Evolutionary conservation across 352 stramenopile genomes (phyloP).

Genomic region (Halophytophthora batemanensis): DNA sequence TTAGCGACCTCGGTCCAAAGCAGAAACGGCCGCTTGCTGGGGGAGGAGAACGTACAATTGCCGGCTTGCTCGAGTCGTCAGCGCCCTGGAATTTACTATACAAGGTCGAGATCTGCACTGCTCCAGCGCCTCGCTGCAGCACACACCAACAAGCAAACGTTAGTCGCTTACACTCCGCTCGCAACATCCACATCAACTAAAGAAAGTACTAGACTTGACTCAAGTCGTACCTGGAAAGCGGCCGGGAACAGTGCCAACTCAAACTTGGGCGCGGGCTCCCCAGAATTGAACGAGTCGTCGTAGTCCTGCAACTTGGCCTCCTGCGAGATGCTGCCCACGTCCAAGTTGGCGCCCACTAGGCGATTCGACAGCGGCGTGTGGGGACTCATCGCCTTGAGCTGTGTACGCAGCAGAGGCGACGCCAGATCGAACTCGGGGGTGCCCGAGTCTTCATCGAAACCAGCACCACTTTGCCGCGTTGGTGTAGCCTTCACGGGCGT

Average conservation of each 20-base stretch:
- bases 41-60: slow-evolving; percentile 47
- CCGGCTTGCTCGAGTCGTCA: slow-evolving; percentile 39
- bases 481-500: slow-evolving; percentile 14
- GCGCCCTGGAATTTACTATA: slow-evolving; percentile 82
- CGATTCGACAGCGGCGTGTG: slow-evolving; percentile 84
- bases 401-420: slow-evolving; percentile 75
- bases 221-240: slow-evolving; percentile 61
- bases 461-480: slow-evolving; percentile 22
- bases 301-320: slow-evolving; percentile 64
- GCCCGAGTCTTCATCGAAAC: slow-evolving; percentile 54
- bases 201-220: not conserved
- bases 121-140: slow-evolving; percentile 66
- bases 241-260: slow-evolving; percentile 65
- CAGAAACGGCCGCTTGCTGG: slow-evolving; percentile 7
- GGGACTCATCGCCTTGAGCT: slow-evolving; percentile 81
- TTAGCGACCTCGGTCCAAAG: slow-evolving; percentile 4
- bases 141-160: slow-evolving; percentile 4
- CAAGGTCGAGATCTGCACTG: slow-evolving; percentile 77
- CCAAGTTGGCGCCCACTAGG: slow-evolving; percentile 69
- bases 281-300: slow-evolving; percentile 64
- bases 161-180: not conserved
- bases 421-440: slow-evolving; percentile 65
- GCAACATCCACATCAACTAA: not conserved
- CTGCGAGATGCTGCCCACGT: slow-evolving; percentile 68
- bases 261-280: slow-evolving; percentile 67